A percentile compares a stretch with the other conserved stretches of the same genome.
These are phyloP conservation scores for Rhodotorula graminis DNA, from an alignment of 768 basidiomycete genomes.

Conservation along the genomic window DNA sequence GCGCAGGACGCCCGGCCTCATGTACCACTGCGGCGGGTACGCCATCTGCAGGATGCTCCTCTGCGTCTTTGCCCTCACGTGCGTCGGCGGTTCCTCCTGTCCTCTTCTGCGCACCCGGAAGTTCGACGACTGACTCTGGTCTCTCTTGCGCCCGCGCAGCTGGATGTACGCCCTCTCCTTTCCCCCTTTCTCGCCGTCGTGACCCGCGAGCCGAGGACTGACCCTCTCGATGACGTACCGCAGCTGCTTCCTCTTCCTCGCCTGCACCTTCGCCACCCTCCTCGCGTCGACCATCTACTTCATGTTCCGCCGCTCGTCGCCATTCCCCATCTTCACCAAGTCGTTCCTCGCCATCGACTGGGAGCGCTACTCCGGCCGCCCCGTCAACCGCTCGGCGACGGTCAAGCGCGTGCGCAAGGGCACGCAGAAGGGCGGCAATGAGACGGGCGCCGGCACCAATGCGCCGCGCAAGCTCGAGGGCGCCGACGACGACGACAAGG, in stretches of 20 bases:
- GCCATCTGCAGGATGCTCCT: slow-evolving; percentile 29
- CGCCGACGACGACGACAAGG: background rate
- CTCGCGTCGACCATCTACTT: slow-evolving; percentile 31
- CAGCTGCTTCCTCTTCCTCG: slow-evolving; percentile 29
- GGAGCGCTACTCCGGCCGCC: slow-evolving; percentile 29
- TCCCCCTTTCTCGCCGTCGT: background rate
- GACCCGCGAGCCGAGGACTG: background rate
- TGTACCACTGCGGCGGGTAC: slow-evolving; percentile 28
- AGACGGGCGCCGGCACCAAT: background rate
- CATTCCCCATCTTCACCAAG: slow-evolving; percentile 20
- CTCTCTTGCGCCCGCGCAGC: background rate
- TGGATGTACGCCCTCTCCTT: background rate
- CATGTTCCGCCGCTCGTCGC: slow-evolving; percentile 22
- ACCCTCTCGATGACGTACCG: too few species aligned
- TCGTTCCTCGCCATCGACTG: slow-evolving; percentile 31
- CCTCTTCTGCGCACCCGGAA: too few species aligned
- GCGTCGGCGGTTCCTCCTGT: background rate
- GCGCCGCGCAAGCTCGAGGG: background rate
- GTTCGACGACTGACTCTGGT: too few species aligned
- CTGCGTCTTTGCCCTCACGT: slow-evolving; percentile 24
- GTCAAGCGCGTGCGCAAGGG: slow-evolving; percentile 5
- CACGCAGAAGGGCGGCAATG: background rate
- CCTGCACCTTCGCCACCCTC: slow-evolving; percentile 18
- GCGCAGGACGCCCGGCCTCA: slow-evolving; percentile 30
- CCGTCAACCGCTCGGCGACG: slow-evolving; percentile 24